A percentile compares a stretch with the other conserved stretches of the same genome.
Evolutionary conservation across 164 flowering plant genomes (phyloP).

Genomic region (Brasenia schreberi): DNA sequence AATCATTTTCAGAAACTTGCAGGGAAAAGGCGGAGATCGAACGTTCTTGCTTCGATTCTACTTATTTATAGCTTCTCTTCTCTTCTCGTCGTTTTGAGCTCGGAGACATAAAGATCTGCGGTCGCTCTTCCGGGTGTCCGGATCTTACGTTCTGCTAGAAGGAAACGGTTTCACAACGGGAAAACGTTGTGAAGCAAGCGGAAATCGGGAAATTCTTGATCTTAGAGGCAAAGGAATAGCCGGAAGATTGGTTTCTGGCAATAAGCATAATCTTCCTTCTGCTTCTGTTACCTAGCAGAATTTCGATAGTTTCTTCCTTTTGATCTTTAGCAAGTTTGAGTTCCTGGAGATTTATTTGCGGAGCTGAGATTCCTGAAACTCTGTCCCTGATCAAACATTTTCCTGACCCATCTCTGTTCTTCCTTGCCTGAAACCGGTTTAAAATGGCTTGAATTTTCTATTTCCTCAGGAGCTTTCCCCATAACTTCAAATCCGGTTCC

Average conservation of each 20-base stretch:
- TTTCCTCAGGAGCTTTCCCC: neutral
- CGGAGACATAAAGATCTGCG: neutral
- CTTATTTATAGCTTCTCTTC: neutral
- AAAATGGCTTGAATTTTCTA: neutral
- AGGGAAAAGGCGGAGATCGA: neutral
- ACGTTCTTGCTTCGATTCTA: neutral
- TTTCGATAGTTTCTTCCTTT: neutral
- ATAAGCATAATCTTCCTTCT: neutral
- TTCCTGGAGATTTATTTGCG: neutral
- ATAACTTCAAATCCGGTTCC: too few species aligned
- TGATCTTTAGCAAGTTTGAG: neutral
- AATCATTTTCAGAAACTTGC: neutral
- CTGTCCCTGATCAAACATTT: neutral
- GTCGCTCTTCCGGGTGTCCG: neutral
- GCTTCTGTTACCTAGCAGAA: neutral
- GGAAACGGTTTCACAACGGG: neutral
- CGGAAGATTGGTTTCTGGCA: neutral
- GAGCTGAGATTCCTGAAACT: neutral
- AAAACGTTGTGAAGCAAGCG: neutral
- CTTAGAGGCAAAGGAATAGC: neutral
- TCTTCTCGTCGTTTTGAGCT: neutral
- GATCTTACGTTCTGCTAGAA: neutral
- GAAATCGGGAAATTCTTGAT: neutral
- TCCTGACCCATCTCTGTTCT: neutral
- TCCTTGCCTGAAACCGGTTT: neutral